These are phyloP conservation scores for Penicillium angulare DNA, from an alignment of 495 filamentous ascomycete genomes.

Conservation along the genomic window DNA sequence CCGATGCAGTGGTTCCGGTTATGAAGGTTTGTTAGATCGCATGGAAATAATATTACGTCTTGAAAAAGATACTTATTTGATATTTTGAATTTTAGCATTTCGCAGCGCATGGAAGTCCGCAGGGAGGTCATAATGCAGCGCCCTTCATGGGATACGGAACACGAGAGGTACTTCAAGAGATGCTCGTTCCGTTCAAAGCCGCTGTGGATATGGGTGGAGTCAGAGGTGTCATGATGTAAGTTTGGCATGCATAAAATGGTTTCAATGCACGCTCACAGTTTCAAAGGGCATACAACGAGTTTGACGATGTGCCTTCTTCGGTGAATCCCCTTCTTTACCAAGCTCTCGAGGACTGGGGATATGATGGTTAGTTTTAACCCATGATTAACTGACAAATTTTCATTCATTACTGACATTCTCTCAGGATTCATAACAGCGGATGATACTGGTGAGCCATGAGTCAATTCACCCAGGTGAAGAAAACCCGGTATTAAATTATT, in stretches of 20 bases:
- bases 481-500: no score
- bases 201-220: constrained; percentile 11
- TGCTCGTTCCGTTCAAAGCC: constrained; percentile 11
- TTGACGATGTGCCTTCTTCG: constrained; percentile 10
- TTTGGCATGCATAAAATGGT: not conserved
- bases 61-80: no score
- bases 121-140: constrained; percentile 9
- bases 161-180: constrained; percentile 6
- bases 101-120: constrained; percentile 8
- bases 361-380: constrained; percentile 1
- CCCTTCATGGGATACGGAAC: constrained; percentile 12
- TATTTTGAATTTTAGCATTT: constrained; percentile 4
- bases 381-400: not conserved
- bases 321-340: constrained; percentile 9
- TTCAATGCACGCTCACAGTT: not conserved
- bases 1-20: constrained; percentile 7
- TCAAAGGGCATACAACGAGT: constrained; percentile 9
- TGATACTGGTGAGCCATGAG: constrained; percentile 1
- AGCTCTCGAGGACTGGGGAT: constrained; percentile 8
- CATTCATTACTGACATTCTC: not conserved
- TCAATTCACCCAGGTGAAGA: no score
- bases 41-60: no score
- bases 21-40: constrained; percentile 6
- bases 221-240: constrained; percentile 12
- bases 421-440: constrained; percentile 9